These are phyloP conservation scores for Coffea humblotiana DNA, from an alignment of 305 asterid species.

Conservation along the genomic window DNA sequence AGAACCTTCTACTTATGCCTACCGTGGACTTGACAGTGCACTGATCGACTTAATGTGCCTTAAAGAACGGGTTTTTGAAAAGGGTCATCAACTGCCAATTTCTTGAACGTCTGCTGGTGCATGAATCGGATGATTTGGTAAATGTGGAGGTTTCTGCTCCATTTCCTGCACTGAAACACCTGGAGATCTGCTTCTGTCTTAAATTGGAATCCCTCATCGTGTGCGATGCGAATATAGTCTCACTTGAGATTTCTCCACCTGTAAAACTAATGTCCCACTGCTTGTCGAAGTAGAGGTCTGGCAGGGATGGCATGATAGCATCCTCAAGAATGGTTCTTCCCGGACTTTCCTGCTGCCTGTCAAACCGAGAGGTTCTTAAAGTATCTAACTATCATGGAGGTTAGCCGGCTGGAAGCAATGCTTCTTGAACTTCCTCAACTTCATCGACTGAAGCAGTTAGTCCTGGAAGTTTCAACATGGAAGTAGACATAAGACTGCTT, in stretches of 20 bases:
- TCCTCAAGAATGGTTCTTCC: not conserved
- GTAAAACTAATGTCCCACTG: constrained; percentile 2
- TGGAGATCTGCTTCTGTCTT: constrained; percentile 8
- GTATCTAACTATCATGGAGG: not conserved
- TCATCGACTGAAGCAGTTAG: not conserved
- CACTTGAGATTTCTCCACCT: not conserved
- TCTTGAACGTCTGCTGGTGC: too few species aligned
- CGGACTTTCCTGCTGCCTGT: constrained; percentile 10
- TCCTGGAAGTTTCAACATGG: not conserved
- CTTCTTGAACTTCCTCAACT: not conserved
- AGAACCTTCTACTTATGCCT: too few species aligned
- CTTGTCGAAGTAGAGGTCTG: constrained; percentile 14
- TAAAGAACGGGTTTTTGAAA: too few species aligned
- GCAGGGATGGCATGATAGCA: not conserved
- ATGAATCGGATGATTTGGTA: too few species aligned
- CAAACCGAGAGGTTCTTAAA: constrained; percentile 4
- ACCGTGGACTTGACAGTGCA: too few species aligned
- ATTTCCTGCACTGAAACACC: constrained; percentile 13
- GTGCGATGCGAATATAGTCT: constrained; percentile 11
- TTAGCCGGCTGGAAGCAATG: too few species aligned
- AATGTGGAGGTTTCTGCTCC: not conserved
- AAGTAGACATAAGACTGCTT: not conserved
- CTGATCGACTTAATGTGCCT: too few species aligned
- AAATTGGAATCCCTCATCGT: not conserved
- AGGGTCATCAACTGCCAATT: too few species aligned